These are phyloP conservation scores for Clarireedia hainanense DNA, from an alignment of 2,329 filamentous ascomycete genomes.

Conservation along the genomic window DNA sequence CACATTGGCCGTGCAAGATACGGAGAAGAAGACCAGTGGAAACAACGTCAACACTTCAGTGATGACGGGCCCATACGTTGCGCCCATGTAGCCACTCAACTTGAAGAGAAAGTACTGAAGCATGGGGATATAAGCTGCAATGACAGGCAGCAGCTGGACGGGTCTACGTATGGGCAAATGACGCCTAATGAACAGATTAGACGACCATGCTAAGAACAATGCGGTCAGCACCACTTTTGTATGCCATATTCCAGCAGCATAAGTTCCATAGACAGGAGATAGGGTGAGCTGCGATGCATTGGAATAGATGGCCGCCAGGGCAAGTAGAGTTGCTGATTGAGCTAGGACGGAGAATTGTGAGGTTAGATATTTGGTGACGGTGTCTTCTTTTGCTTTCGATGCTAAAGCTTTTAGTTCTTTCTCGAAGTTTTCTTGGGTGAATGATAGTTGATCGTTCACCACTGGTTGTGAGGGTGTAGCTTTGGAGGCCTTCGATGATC, in stretches of 20 bases:
- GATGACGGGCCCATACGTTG: slow-evolving; percentile 63
- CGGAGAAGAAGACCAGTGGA: slow-evolving; percentile 56
- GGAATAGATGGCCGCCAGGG: slow-evolving; percentile 55
- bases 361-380: slow-evolving; percentile 23
- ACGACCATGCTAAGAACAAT: slow-evolving; percentile 64
- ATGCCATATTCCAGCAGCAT: slow-evolving; percentile 70
- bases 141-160: slow-evolving; percentile 54
- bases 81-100: slow-evolving; percentile 58
- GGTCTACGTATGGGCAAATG: slow-evolving; percentile 40
- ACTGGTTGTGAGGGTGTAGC: neutral
- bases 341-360: slow-evolving; percentile 25
- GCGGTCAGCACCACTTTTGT: slow-evolving; percentile 55
- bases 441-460: slow-evolving; percentile 1
- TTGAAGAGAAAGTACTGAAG: slow-evolving; percentile 65
- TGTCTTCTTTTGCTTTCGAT: slow-evolving; percentile 28
- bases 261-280: slow-evolving; percentile 81
- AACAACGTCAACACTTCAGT: slow-evolving; percentile 69
- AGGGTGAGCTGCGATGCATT: slow-evolving; percentile 68
- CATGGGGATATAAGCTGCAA: slow-evolving; percentile 68
- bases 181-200: slow-evolving; percentile 49
- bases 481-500: slow-evolving; percentile 12
- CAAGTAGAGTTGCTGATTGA: slow-evolving; percentile 38
- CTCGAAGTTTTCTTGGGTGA: slow-evolving; percentile 30
- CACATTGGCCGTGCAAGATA: slow-evolving; percentile 54
- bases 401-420: slow-evolving; percentile 29